These are phyloP conservation scores for Phycomyces blakesleeanus DNA, from an alignment of 192 early-diverging fungal species.

Conservation along the genomic window DNA sequence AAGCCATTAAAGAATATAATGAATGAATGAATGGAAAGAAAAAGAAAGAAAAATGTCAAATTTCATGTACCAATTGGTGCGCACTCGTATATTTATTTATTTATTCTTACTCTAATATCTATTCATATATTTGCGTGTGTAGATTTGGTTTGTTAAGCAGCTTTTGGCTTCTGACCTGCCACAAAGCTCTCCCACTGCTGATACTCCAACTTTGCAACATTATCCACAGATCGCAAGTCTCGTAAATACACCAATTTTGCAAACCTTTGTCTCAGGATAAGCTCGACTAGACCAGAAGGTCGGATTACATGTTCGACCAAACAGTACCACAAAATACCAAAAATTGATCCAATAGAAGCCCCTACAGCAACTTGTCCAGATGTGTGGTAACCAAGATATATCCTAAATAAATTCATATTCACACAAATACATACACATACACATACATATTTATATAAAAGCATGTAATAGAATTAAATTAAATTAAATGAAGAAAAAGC, in stretches of 20 bases:
- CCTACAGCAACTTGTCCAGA: conserved; percentile 69
- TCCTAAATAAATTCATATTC: conserved; percentile 31
- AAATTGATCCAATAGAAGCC: conserved; percentile 45
- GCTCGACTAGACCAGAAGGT: conserved; percentile 36
- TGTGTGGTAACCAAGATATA: conserved; percentile 75
- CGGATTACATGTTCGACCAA: conserved; percentile 38
- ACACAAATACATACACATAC: background rate
- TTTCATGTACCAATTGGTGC: too few species aligned
- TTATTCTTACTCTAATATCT: too few species aligned
- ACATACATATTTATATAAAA: background rate
- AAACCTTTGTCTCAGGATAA: conserved; percentile 36
- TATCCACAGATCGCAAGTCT: conserved; percentile 42
- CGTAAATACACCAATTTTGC: conserved; percentile 42
- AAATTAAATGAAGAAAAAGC: too few species aligned
- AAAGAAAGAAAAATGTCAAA: too few species aligned
- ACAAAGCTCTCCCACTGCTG: conserved; percentile 35
- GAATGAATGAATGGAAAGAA: too few species aligned
- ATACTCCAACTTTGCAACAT: conserved; percentile 51
- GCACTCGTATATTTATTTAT: too few species aligned
- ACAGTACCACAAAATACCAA: conserved; percentile 57
- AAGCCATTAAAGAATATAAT: too few species aligned
- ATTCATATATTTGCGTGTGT: too few species aligned
- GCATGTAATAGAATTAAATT: too few species aligned
- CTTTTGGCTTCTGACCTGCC: background rate
- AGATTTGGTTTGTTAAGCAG: too few species aligned